Conservation (phyloP, 2,329 filamentous ascomycete genomes). For the Clathrospora elynae region DNA sequence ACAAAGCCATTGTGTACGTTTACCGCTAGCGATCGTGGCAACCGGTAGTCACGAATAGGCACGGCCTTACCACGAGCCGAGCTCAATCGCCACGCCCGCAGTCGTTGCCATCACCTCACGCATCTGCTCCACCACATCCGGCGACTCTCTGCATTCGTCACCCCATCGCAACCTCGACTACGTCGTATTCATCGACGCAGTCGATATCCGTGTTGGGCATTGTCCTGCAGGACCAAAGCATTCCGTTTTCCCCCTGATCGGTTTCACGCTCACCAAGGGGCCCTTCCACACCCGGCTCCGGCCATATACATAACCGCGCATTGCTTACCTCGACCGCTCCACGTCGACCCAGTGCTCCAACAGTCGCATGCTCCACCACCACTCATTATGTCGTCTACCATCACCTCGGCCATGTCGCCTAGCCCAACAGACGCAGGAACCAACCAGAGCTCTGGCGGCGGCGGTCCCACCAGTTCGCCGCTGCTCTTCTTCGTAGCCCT, state of each 20-base stretch:
- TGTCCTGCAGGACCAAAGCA: constrained; percentile 1
- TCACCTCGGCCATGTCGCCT: constrained; percentile 8
- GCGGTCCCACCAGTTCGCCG: constrained; percentile 70
- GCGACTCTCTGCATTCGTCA: background rate
- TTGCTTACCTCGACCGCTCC: constrained; percentile 4
- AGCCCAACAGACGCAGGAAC: constrained; percentile 9
- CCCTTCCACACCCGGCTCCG: constrained; percentile 15
- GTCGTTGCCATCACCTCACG: constrained; percentile 38
- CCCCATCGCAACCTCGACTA: constrained; percentile 2
- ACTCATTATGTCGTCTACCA: constrained; percentile 13
- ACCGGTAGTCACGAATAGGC: constrained; percentile 17
- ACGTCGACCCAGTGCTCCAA: background rate
- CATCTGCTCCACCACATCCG: constrained; percentile 3
- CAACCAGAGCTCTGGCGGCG: constrained; percentile 32
- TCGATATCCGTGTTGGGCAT: constrained; percentile 2
- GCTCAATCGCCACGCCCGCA: constrained; percentile 32
- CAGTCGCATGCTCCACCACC: constrained; percentile 15
- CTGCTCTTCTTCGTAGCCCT: constrained; percentile 92
- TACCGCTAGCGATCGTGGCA: constrained; percentile 25
- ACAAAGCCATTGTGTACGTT: constrained; percentile 15
- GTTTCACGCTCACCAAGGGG: constrained; percentile 8
- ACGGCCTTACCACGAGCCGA: constrained; percentile 17
- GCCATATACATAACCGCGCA: background rate
- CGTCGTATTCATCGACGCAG: constrained; percentile 1
- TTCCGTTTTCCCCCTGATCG: constrained; percentile 1